A percentile compares a stretch with the other conserved stretches of the same genome.
Evolutionary conservation across 495 filamentous ascomycete species (phyloP).

Genomic region (Neurospora sp.): DNA sequence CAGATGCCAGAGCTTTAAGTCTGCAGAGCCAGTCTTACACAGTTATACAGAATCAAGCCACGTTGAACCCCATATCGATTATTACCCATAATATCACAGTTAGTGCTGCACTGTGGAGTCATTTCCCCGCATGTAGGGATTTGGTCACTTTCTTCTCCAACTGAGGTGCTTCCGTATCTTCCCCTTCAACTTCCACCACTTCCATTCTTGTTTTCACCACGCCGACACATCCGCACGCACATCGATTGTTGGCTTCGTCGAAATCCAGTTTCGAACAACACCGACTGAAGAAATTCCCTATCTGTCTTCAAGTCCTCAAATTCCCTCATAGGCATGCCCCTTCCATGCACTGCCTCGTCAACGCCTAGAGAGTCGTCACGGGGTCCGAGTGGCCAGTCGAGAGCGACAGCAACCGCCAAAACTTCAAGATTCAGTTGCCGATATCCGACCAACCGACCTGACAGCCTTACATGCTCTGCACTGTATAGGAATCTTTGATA

Average conservation of each 20-base stretch:
- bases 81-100: too few species aligned
- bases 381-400: background rate
- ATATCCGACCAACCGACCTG: background rate
- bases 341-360: background rate
- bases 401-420: background rate
- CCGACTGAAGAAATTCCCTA: background rate
- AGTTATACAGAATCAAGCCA: too few species aligned
- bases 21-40: too few species aligned
- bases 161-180: background rate
- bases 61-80: too few species aligned
- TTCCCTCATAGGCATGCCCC: background rate
- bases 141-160: background rate
- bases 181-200: background rate
- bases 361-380: background rate
- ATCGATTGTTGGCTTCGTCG: background rate
- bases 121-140: background rate
- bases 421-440: background rate
- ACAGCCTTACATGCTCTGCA: background rate
- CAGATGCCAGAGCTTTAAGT: too few species aligned
- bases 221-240: background rate
- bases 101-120: background rate
- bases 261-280: background rate
- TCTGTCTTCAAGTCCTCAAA: background rate
- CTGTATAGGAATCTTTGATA: background rate
- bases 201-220: background rate